Conservation (phyloP, 2,329 filamentous ascomycete species). For the Graphiopsis chlorocephala region DNA sequence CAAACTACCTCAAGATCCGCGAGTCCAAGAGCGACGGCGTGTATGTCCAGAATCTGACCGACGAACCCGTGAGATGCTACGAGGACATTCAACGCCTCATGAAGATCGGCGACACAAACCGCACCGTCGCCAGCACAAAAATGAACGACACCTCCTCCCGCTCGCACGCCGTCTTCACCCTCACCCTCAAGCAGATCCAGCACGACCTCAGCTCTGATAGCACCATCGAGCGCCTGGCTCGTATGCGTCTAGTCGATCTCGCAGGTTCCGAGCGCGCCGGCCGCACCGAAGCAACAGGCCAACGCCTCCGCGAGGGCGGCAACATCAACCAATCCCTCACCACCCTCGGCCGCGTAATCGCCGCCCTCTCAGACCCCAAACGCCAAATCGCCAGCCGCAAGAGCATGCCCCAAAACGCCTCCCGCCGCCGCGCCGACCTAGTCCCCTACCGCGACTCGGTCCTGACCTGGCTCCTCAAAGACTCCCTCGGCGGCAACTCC, state of each 20-base stretch:
- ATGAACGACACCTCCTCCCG: conserved; percentile 99
- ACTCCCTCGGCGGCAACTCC: conserved; percentile 91
- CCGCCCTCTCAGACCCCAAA: conserved; percentile 74
- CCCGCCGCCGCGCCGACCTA: conserved; percentile 53
- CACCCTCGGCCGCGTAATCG: conserved; percentile 92
- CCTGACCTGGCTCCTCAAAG: conserved; percentile 83
- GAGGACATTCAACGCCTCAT: conserved; percentile 86
- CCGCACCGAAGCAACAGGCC: conserved; percentile 89
- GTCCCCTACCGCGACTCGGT: conserved; percentile 93
- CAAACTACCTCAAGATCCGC: conserved; percentile 93
- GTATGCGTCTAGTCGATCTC: conserved; percentile 91
- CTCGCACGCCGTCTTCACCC: conserved; percentile 96
- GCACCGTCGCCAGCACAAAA: conserved; percentile 90
- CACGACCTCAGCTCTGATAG: conserved; percentile 97
- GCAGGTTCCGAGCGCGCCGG: conserved; percentile 94
- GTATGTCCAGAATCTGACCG: conserved; percentile 94
- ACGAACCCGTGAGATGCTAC: conserved; percentile 85
- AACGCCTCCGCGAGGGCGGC: conserved; percentile 85
- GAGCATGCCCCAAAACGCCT: conserved; percentile 41
- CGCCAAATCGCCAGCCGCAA: conserved; percentile 41
- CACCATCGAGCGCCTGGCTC: conserved; percentile 89
- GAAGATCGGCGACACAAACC: conserved; percentile 81
- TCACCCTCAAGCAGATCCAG: conserved; percentile 96
- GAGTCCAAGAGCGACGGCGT: conserved; percentile 93
- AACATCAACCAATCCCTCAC: conserved; percentile 99